A percentile compares a stretch with the other conserved stretches of the same genome.
Evolutionary conservation across 768 basidiomycete genomes (phyloP).

Genomic region (Lactifluus subvellereus): DNA sequence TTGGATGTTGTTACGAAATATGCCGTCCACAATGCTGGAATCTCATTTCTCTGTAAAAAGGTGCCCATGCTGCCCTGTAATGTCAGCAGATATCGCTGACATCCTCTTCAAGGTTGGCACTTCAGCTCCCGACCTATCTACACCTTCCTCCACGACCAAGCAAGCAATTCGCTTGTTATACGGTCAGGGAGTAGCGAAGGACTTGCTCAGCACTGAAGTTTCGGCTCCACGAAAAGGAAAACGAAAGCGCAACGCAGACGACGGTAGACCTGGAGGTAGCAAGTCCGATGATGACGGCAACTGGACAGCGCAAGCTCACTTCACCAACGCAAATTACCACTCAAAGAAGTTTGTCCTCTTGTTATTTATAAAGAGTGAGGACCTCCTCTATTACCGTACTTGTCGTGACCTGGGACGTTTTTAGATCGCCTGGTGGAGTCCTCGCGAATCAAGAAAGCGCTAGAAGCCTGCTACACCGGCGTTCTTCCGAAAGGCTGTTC

Average conservation of each 20-base stretch:
- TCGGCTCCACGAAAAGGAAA: conserved; percentile 27
- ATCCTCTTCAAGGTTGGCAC: conserved; percentile 50
- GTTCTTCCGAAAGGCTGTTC: conserved; percentile 84
- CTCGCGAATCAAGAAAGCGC: conserved; percentile 72
- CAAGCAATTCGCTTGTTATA: conserved; percentile 79
- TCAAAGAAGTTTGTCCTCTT: conserved; percentile 80
- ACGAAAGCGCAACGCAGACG: conserved; percentile 25
- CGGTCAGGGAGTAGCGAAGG: conserved; percentile 72
- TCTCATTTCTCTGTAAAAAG: conserved; percentile 91
- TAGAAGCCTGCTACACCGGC: conserved; percentile 79
- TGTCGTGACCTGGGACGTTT: not conserved
- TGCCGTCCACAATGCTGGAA: conserved; percentile 85
- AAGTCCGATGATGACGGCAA: conserved; percentile 30
- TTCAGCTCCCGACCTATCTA: conserved; percentile 72
- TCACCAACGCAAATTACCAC: conserved; percentile 85
- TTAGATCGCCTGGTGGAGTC: conserved; percentile 92
- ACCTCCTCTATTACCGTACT: not conserved
- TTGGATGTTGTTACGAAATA: conserved; percentile 91
- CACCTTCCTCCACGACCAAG: conserved; percentile 59
- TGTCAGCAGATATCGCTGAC: not conserved
- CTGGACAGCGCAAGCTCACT: conserved; percentile 72
- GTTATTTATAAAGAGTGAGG: conserved; percentile 91
- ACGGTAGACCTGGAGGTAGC: conserved; percentile 31
- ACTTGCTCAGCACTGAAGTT: conserved; percentile 46
- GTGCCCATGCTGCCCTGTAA: conserved; percentile 33